Conservation (phyloP, 371 early-diverging fungal genomes). For the Vairimorpha necatrix region DNA sequence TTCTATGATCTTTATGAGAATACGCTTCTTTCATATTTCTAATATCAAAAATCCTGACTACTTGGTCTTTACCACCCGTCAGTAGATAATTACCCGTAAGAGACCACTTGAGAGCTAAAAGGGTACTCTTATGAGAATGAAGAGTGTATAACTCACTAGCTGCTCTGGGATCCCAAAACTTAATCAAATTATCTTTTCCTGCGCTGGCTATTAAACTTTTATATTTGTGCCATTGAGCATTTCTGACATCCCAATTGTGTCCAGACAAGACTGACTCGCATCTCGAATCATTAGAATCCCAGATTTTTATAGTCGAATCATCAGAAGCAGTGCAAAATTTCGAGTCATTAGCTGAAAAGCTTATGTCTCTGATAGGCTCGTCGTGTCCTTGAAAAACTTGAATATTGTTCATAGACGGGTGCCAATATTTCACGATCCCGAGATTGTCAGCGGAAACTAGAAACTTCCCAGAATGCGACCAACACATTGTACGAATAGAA, state of each 20-base stretch:
- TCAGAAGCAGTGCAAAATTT: conserved; percentile 95
- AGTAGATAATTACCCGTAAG: conserved; percentile 90
- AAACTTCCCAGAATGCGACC: conserved; percentile 92
- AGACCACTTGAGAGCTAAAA: conserved; percentile 83
- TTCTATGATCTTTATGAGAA: conserved; percentile 79
- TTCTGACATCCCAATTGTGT: conserved; percentile 98
- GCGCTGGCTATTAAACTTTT: conserved; percentile 90
- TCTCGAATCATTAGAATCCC: conserved; percentile 79
- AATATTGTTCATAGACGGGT: conserved; percentile 91
- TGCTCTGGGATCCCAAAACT: conserved; percentile 95
- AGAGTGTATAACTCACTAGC: conserved; percentile 79
- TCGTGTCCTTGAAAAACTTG: conserved; percentile 83
- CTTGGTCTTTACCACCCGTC: conserved; percentile 85
- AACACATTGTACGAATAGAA: conserved; percentile 86
- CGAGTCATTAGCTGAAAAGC: conserved; percentile 77
- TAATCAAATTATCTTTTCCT: conserved; percentile 90
- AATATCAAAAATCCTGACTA: conserved; percentile 86
- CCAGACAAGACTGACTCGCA: conserved; percentile 73
- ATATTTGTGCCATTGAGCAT: conserved; percentile 93
- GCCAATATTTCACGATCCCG: conserved; percentile 97
- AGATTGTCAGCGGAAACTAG: conserved; percentile 87
- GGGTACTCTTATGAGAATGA: conserved; percentile 90
- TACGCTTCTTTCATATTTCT: conserved; percentile 85
- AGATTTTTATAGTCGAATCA: conserved; percentile 88
- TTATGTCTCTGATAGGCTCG: conserved; percentile 78